Base-by-base conservation (phyloP, 2,329 filamentous ascomycete genomes). In the Alternaria metachromatica region DNA sequence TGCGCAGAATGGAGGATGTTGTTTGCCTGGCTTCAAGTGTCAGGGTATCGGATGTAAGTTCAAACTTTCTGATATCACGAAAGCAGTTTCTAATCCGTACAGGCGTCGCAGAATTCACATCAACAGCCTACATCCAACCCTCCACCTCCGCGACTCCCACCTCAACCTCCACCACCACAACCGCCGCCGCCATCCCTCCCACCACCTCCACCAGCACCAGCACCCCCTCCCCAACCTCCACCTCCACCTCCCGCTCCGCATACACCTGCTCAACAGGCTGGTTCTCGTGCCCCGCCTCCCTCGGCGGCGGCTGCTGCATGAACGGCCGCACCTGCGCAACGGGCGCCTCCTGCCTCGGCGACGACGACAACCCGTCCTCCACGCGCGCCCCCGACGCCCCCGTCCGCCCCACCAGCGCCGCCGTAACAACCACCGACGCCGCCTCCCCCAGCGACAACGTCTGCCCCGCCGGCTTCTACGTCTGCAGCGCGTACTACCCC, bases 391-490 rank as follows among this genome's bases (percentile, higher is more conserved):
- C 81, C 18, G 74, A 72, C 9, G 80, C 82, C 5, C 82, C 82
- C 2, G 75, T 82, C 10, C 77, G 82, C 2, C 82, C 83, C 2
- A 84, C 82, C 2, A 80, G 79, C 64, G 78, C 79, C 21, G 71
- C 81, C 26, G 78, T 83, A 12, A 60, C 50, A 11, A 63, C 63
- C 3, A 76, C 83, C 70, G 72, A 70, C 85, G 60, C 55, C 20
- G 50, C 75, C 96, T 93, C 74, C 93, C 90, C 0, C 92, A 93
- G 5, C n/a, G 66, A 69, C 3, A 67, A 69, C 20, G 74, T 86
- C 71, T 98, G 95, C 72, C 95, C 95, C 0, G 94, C 90, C 0
- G 94, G 94, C 3, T 98, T 94, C 84, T 98, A 98, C 80, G 90
- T 93, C 55, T 98, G 95, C 80, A 88, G 90, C 3, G 95, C 95